Evolutionary conservation across 345 rosid genomes (phyloP).

Genomic region (Eutrema yunnanense): DNA sequence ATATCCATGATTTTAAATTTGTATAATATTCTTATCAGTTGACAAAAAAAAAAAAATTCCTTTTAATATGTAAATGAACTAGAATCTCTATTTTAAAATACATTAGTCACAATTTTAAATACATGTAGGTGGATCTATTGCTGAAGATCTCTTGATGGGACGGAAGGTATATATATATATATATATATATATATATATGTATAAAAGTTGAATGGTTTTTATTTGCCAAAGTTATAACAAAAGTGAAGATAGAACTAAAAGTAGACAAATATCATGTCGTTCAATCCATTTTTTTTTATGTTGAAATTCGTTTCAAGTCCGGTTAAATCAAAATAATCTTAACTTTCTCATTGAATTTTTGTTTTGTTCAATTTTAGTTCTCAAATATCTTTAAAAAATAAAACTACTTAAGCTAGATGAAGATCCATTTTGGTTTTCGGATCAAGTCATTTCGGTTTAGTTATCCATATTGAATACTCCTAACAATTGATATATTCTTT

Average conservation of each 20-base stretch:
- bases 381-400: background rate
- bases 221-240: background rate
- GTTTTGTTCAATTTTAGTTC: background rate
- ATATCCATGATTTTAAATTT: background rate
- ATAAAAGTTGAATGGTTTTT: background rate
- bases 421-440: background rate
- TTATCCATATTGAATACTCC: background rate
- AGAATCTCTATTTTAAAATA: background rate
- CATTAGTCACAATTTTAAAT: background rate
- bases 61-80: background rate
- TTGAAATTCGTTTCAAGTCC: background rate
- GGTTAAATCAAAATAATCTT: background rate
- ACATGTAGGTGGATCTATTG: background rate
- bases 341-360: background rate
- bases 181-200: background rate
- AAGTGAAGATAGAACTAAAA: background rate
- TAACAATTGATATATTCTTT: background rate
- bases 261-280: background rate
- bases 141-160: slow-evolving; percentile 9
- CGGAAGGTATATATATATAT: slow-evolving; percentile 23
- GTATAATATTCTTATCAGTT: too few species aligned
- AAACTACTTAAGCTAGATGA: background rate
- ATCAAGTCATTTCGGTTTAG: background rate
- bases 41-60: too few species aligned
- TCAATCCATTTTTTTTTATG: background rate